Percentiles rank a stretch among this genome's conserved stretches.
phyloP scores from a whole-genome alignment of 306 rosid genomes.

The Crotalaria pallida region DNA sequence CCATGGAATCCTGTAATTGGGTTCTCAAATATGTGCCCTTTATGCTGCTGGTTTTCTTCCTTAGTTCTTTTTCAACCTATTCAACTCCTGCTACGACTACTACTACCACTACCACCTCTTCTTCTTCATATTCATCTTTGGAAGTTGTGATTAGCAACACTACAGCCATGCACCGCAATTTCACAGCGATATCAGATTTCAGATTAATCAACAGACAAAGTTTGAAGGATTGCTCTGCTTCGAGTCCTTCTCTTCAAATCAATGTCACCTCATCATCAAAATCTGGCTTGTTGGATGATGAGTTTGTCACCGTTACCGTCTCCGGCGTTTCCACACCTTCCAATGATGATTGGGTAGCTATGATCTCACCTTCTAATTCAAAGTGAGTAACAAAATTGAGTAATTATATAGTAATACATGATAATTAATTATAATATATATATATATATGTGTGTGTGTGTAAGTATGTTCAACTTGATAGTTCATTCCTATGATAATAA shows the following conservation, averaged over 20 bases:
- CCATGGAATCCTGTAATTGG: slow-evolving; percentile 20
- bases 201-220: slow-evolving; percentile 52
- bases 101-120: too few species aligned
- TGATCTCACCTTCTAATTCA: slow-evolving; percentile 74
- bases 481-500: neutral
- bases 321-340: slow-evolving; percentile 50
- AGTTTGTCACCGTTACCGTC: slow-evolving; percentile 48
- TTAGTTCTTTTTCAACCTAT: neutral
- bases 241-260: slow-evolving; percentile 26
- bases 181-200: slow-evolving; percentile 66
- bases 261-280: slow-evolving; percentile 23
- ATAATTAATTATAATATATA: too few species aligned
- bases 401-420: neutral
- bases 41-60: neutral
- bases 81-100: neutral
- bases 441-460: too few species aligned
- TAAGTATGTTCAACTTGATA: too few species aligned
- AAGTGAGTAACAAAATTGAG: slow-evolving; percentile 59
- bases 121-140: neutral
- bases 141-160: slow-evolving; percentile 32
- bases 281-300: slow-evolving; percentile 40
- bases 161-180: slow-evolving; percentile 37
- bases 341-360: slow-evolving; percentile 61
- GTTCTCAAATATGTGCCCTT: neutral
- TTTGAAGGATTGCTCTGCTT: slow-evolving; percentile 32